Percentiles rank a stretch among this genome's conserved stretches.
Evolutionary conservation across 371 early-diverging fungal species (phyloP).

Genomic region (Saksenaea oblongispora): DNA sequence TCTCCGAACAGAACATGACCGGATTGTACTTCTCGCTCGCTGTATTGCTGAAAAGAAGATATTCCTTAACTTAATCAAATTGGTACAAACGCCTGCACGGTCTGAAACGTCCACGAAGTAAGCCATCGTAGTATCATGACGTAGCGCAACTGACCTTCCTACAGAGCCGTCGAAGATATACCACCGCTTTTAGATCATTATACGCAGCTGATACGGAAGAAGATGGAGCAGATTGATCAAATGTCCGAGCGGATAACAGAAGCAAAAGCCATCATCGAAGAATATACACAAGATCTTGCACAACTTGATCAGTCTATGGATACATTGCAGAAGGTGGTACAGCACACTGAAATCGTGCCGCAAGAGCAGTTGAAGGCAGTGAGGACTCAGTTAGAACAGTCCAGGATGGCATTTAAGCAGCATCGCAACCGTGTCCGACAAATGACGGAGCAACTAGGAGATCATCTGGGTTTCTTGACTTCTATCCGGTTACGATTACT

Average conservation of each 20-base stretch:
- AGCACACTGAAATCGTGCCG: not conserved
- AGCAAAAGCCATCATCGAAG: not conserved
- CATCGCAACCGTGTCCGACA: not conserved
- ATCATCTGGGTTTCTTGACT: not conserved
- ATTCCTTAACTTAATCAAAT: constrained; percentile 24
- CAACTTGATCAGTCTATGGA: not conserved
- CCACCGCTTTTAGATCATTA: not conserved
- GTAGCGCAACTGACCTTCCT: too few species aligned
- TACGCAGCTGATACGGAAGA: not conserved
- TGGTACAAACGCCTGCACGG: not conserved
- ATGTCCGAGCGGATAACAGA: not conserved
- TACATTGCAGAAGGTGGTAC: not conserved
- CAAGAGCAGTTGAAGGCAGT: not conserved
- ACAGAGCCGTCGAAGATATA: too few species aligned
- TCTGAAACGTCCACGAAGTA: too few species aligned
- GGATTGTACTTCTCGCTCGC: constrained; percentile 12
- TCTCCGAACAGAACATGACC: constrained; percentile 5
- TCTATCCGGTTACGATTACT: not conserved
- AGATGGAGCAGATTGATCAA: not conserved
- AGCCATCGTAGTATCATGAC: too few species aligned
- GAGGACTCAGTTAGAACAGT: not conserved
- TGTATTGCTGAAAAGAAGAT: constrained; percentile 19
- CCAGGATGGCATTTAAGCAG: not conserved
- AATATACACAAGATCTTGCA: not conserved
- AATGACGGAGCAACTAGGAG: not conserved